Base-by-base conservation (phyloP, 2,329 filamentous ascomycete species). In the Aspergillus sp. region DNA sequence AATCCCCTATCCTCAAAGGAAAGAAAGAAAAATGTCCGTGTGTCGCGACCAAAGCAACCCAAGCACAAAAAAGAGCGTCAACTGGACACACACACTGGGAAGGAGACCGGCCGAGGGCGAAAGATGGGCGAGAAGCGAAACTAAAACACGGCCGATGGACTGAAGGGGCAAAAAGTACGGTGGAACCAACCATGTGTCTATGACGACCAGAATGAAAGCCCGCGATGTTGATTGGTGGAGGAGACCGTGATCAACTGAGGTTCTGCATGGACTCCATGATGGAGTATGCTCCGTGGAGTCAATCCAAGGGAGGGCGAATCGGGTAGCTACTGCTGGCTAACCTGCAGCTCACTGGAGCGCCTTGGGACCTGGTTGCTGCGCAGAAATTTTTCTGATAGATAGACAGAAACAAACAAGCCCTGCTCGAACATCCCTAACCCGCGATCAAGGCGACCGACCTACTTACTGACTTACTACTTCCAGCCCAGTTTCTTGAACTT, bases 131-230 rank as follows among this genome's bases (percentile, higher is more conserved):
- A 49, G 50, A 50, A 39, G 38, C 38, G 52, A 44, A 11, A 51
- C 44, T 51, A 50, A 56, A 56, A 17, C 47, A 48, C 32, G 58
- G 48, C 38, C 53, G 58, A 42, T 58, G 59, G 50, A 41, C 48
- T 57, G 52, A 58, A 38, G 62, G 55, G 64, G 62, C 58, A 60
- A 66, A 67, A 67, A 66, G 54, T 66, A 62, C 59, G 54, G 65
- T 68, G 65, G 65, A 59, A 52, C 59, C 50, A 44, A 55, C 66
- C 66, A 68, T 68, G 66, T 68, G 66, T 64, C 60, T 60, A 67
- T 67, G 66, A 66, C 65, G 64, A 68, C 65, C 61, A 60, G 57
- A 39, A 57, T 32, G 48, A 23, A 41, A 52, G 36, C 41, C 36
- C 25, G 15, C 27, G 7, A 7, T 19, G 10, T 4, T 65, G 55